Evolutionary conservation across 768 basidiomycete genomes (phyloP), one percentile per base, ranked within the genome.

Genomic region (Suillus placidus): DNA sequence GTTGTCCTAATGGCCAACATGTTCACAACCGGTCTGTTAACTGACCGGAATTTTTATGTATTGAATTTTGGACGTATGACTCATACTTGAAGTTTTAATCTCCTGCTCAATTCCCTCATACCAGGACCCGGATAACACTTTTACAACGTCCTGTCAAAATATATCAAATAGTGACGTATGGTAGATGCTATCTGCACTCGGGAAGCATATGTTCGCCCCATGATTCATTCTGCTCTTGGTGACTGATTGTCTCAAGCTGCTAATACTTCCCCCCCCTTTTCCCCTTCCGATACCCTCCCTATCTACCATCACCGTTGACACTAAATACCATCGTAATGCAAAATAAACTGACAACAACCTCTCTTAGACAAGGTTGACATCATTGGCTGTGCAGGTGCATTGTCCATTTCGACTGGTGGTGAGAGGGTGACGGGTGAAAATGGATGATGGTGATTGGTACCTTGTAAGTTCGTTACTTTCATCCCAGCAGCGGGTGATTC

Each of bases 1-100:
- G 88, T 16, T 84, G 83, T 68, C 87, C 85, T 71, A 74, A 23
- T 42, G 58, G n/a, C 56, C 14, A 51, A 23, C 26, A 60, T 26
- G 18, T 55, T 58, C 38, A 40, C 26, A 18, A 10, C 40, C 57
- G 5, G 16, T 18, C 26, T 40, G 38, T 58, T 40, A 26, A 16
- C 12, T 55, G n/a, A 55, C 34, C 2, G 32, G 52, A 34, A 54
- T 35, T n/a, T 54, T 20, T 35, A n/a, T 55, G 54, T 20, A 14
- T 55, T 34, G 6, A 34, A 34, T 12, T n/a, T 34, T 34, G 32
- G 54, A 6, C 1, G 32, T 34, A 55, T 55, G 32, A 34, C 12
- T 55, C 34, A 14, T 7, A 55, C 52, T 55, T 55, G 12, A 55
- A 55, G 20, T 55, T 55, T 35, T 13, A 20, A 55, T 55, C 10